These are phyloP conservation scores for Hansenula sp. DNA, from an alignment of 1,139 yeast genomes.

Conservation along the genomic window DNA sequence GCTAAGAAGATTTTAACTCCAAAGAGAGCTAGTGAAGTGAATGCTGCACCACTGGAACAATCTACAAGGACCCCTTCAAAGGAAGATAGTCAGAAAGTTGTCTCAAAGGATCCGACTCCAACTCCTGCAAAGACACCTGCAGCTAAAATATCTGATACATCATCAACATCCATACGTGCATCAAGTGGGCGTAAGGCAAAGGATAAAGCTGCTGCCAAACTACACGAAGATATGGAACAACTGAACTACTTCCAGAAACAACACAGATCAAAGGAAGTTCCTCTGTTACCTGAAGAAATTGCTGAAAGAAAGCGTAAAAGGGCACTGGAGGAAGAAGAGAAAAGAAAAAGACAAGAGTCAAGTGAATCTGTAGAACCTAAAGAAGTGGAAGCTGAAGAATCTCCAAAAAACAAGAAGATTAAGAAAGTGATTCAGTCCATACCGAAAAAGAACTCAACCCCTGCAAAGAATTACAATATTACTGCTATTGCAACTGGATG, in stretches of 20 bases:
- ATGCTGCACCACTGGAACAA: background rate
- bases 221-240: conserved; percentile 67
- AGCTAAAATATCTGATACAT: background rate
- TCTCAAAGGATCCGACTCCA: background rate
- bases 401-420: conserved; percentile 5
- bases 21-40: background rate
- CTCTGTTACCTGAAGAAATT: conserved; percentile 30
- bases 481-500: conserved; percentile 63
- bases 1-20: conserved; percentile 2
- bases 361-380: conserved; percentile 2
- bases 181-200: conserved; percentile 47
- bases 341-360: background rate
- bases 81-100: background rate
- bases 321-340: conserved; percentile 17
- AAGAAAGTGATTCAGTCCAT: conserved; percentile 5
- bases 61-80: background rate
- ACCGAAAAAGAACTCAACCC: too few relatives aligned
- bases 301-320: conserved; percentile 24
- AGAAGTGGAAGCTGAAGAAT: conserved; percentile 2
- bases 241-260: conserved; percentile 55
- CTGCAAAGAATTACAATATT: conserved; percentile 32
- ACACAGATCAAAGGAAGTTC: conserved; percentile 24
- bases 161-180: conserved; percentile 6
- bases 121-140: conserved; percentile 1
- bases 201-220: conserved; percentile 56